Evolutionary conservation across 2,329 filamentous ascomycete species (phyloP).

Genomic region (Orbilia ellipsospora): DNA sequence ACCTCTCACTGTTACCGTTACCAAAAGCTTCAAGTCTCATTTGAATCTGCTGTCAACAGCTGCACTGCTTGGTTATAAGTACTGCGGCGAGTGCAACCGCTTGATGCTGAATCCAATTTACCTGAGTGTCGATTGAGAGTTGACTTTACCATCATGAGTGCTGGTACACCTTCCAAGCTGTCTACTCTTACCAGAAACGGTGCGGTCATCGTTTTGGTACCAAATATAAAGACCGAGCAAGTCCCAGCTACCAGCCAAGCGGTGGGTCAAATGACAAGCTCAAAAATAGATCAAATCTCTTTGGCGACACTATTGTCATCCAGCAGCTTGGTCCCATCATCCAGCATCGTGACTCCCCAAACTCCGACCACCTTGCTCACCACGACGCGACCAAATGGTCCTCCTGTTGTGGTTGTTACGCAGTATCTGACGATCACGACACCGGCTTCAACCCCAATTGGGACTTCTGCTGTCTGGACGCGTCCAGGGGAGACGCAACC

Average conservation of each 20-base stretch:
- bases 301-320: neutral
- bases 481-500: constrained; percentile 18
- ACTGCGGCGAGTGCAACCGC: too few relatives aligned
- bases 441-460: neutral
- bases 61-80: too few relatives aligned
- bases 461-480: neutral
- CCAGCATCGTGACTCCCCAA: neutral
- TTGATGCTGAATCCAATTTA: too few relatives aligned
- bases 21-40: too few relatives aligned
- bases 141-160: neutral
- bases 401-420: constrained; percentile 26
- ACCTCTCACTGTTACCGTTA: too few relatives aligned
- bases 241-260: neutral
- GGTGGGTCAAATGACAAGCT: neutral
- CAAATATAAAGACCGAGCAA: constrained; percentile 18
- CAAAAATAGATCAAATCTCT: neutral
- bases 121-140: too few relatives aligned
- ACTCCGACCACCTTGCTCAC: constrained; percentile 31
- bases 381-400: neutral
- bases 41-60: too few relatives aligned
- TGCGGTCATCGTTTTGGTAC: constrained; percentile 22
- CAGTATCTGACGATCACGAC: constrained; percentile 22
- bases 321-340: neutral
- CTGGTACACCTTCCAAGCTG: neutral
- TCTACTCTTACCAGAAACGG: constrained; percentile 26